These are phyloP conservation scores for Colletotrichum sublineola DNA, from an alignment of 2,329 filamentous ascomycete species.

Conservation along the genomic window DNA sequence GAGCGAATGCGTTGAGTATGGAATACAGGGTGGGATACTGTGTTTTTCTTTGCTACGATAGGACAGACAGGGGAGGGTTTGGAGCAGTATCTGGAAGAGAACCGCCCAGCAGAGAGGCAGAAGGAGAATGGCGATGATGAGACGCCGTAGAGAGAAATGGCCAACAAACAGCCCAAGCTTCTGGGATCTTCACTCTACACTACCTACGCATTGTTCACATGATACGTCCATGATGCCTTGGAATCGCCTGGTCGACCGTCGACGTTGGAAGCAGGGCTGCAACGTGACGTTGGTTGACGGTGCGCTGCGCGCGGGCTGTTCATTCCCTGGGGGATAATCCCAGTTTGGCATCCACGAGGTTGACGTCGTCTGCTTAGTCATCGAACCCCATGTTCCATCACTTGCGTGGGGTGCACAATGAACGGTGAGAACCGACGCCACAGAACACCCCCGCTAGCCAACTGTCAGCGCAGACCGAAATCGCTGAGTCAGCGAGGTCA, in stretches of 20 bases:
- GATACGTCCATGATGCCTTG: conserved; percentile 18
- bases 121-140: neutral
- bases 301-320: neutral
- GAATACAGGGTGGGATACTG: neutral
- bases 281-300: conserved; percentile 36
- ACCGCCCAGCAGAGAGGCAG: neutral
- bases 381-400: neutral
- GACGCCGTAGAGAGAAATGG: conserved; percentile 27
- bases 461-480: neutral
- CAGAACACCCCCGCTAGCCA: conserved; percentile 8
- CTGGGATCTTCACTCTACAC: conserved; percentile 30
- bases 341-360: neutral
- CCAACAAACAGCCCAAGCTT: conserved; percentile 14
- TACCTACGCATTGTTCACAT: conserved; percentile 21
- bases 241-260: conserved; percentile 6
- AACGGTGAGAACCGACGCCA: neutral
- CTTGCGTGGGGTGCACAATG: neutral
- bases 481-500: conserved; percentile 21
- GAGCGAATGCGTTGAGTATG: conserved; percentile 12
- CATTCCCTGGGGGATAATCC: conserved; percentile 23
- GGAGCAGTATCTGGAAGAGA: neutral
- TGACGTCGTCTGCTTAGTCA: conserved; percentile 35
- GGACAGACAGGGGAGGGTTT: neutral
- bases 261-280: conserved; percentile 33
- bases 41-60: conserved; percentile 29